Percentiles rank a stretch among this genome's conserved stretches.
phyloP scores from a whole-genome alignment of 345 rosid genomes.

The Citrus cavaleriei region DNA sequence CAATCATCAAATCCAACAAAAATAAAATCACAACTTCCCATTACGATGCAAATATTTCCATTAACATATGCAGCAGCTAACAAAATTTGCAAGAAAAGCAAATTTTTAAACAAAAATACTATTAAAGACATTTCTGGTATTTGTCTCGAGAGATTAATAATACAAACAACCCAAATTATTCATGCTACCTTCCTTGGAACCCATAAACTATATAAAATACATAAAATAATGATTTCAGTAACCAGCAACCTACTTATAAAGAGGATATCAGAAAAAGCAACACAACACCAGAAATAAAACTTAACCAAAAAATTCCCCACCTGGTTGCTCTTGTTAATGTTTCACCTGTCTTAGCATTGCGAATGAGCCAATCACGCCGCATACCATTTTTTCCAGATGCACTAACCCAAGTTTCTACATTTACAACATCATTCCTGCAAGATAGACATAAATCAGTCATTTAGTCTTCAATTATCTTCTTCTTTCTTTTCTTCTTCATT shows the following conservation, averaged over 20 bases:
- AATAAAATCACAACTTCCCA: neutral
- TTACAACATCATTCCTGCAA: slow-evolving; percentile 90
- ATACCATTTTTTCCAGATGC: slow-evolving; percentile 90
- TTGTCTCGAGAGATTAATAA: neutral
- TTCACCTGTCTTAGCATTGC: slow-evolving; percentile 74
- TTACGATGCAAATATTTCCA: neutral
- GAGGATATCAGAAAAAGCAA: neutral
- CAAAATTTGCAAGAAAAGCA: neutral
- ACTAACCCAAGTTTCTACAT: slow-evolving; percentile 89
- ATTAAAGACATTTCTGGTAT: neutral
- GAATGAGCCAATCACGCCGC: slow-evolving; percentile 95
- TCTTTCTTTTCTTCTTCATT: neutral
- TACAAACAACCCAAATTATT: neutral
- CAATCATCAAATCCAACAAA: neutral
- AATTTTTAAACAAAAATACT: neutral
- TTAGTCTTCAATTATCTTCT: neutral
- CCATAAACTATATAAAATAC: neutral
- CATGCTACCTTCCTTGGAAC: neutral
- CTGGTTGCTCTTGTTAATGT: slow-evolving; percentile 85
- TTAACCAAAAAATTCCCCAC: slow-evolving; percentile 32
- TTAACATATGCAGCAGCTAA: neutral
- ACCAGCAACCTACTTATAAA: neutral
- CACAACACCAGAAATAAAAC: neutral
- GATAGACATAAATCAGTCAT: slow-evolving; percentile 1
- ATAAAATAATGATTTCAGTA: neutral